Evolutionary conservation across 106 monocot genomes (phyloP).

Genomic region (Dendrobium nobile): DNA sequence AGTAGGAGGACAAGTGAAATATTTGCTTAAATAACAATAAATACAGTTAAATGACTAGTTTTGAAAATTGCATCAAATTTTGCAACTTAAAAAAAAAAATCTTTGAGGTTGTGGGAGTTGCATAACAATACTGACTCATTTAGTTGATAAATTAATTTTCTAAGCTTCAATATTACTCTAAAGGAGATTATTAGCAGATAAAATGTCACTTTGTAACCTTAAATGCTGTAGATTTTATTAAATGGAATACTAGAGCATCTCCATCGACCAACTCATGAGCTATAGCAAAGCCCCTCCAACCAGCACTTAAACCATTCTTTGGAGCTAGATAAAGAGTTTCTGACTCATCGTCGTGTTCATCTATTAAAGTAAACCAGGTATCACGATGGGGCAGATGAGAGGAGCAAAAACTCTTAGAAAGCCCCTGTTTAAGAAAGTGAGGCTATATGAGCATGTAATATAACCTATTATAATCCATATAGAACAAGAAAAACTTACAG

Average conservation of each 20-base stretch:
- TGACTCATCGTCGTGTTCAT: constrained; percentile 46
- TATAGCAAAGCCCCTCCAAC: constrained; percentile 75
- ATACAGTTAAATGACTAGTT: not conserved
- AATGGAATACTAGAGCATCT: constrained; percentile 68
- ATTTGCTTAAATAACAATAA: constrained; percentile 2
- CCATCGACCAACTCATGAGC: constrained; percentile 71
- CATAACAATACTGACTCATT: not conserved
- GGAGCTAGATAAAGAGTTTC: constrained; percentile 40
- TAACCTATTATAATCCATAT: not conserved
- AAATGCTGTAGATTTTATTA: constrained; percentile 40
- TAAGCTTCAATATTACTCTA: not conserved
- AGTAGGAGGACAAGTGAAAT: not conserved
- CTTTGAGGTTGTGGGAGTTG: not conserved
- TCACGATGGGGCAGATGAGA: constrained; percentile 47
- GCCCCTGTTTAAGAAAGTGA: constrained; percentile 36
- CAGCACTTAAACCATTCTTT: constrained; percentile 59
- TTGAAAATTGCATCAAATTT: not conserved
- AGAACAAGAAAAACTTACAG: not conserved
- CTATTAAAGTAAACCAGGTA: constrained; percentile 30
- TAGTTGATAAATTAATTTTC: not conserved
- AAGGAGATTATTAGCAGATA: not conserved
- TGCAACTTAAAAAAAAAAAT: not conserved
- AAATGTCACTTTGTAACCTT: constrained; percentile 32
- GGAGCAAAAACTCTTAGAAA: constrained; percentile 47
- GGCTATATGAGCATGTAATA: not conserved